phyloP scores from a whole-genome alignment of 2,329 filamentous ascomycete species.

The Diplodia sapinea region DNA sequence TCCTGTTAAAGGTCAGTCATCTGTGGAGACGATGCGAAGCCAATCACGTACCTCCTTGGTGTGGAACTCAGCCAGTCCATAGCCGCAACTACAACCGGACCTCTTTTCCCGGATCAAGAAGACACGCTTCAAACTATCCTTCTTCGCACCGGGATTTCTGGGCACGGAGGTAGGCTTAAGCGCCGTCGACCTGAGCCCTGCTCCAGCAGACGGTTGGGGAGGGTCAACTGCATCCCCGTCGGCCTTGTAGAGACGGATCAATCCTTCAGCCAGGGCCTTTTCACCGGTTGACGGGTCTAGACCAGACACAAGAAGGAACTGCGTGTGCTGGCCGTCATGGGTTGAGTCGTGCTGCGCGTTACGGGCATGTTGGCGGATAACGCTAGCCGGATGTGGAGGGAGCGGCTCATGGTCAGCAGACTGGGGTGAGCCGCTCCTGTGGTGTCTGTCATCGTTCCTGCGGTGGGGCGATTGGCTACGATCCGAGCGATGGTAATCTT shows the following conservation, averaged over 20 bases:
- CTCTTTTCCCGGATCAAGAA: conserved; percentile 76
- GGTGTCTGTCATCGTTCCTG: conserved; percentile 13
- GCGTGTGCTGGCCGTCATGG: conserved; percentile 33
- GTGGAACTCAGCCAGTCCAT: conserved; percentile 84
- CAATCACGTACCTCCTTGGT: conserved; percentile 62
- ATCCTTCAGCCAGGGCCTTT: conserved; percentile 1
- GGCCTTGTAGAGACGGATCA: conserved; percentile 59
- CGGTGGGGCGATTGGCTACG: conserved; percentile 29
- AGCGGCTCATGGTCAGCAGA: conserved; percentile 14
- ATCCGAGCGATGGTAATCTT: conserved; percentile 30
- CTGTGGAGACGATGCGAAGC: background rate
- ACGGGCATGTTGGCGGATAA: conserved; percentile 7
- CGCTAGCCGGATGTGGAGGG: background rate
- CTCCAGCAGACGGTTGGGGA: conserved; percentile 25
- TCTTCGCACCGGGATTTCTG: conserved; percentile 70
- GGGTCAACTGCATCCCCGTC: conserved; percentile 38
- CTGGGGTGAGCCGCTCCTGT: conserved; percentile 28
- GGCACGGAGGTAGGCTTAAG: conserved; percentile 59
- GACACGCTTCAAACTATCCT: conserved; percentile 76
- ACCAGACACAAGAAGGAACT: conserved; percentile 29
- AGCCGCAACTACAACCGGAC: conserved; percentile 76
- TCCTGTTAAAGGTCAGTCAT: conserved; percentile 52
- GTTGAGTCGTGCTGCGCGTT: conserved; percentile 36
- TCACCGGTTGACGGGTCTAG: conserved; percentile 12
- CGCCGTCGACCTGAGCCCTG: conserved; percentile 44